A percentile compares a stretch with the other conserved stretches of the same genome.
Conservation (phyloP, 345 rosid species). For the Pistacia vera region DNA sequence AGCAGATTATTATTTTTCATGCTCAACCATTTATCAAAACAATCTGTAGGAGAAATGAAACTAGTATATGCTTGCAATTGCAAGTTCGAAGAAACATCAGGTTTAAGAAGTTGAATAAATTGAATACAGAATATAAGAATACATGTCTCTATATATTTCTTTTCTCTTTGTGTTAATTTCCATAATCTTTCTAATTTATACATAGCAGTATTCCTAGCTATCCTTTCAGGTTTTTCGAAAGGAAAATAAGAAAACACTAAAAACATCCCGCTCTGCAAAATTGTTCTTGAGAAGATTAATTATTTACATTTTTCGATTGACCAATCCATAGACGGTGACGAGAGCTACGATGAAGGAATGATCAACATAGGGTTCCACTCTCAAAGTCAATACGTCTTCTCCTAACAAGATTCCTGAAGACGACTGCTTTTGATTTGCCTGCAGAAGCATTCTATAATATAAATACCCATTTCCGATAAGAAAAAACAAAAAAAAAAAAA, state of each 20-base stretch:
- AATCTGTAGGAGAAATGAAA: too few species aligned
- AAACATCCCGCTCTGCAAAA: not conserved
- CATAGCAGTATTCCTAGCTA: too few species aligned
- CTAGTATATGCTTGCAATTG: too few species aligned
- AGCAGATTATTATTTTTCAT: too few species aligned
- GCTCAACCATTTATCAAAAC: too few species aligned
- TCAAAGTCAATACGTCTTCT: conserved; percentile 49
- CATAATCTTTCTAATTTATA: too few species aligned
- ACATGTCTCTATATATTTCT: not conserved
- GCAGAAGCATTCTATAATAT: conserved; percentile 7
- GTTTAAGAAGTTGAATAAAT: too few species aligned
- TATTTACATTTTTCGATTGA: conserved; percentile 38
- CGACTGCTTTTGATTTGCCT: conserved; percentile 61
- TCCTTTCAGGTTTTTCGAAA: too few species aligned
- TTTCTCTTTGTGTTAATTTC: too few species aligned
- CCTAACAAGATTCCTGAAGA: conserved; percentile 50
- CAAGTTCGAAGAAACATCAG: too few species aligned
- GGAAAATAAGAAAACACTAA: not conserved
- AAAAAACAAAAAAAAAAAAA: too few species aligned
- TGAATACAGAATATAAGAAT: too few species aligned
- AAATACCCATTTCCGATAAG: not conserved
- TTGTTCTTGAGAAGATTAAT: not conserved
- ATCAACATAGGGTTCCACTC: conserved; percentile 50
- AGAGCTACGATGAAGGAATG: conserved; percentile 50
- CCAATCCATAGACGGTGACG: conserved; percentile 51